Conservation (phyloP, 2,329 filamentous ascomycete species). For the Hortaea werneckii region DNA sequence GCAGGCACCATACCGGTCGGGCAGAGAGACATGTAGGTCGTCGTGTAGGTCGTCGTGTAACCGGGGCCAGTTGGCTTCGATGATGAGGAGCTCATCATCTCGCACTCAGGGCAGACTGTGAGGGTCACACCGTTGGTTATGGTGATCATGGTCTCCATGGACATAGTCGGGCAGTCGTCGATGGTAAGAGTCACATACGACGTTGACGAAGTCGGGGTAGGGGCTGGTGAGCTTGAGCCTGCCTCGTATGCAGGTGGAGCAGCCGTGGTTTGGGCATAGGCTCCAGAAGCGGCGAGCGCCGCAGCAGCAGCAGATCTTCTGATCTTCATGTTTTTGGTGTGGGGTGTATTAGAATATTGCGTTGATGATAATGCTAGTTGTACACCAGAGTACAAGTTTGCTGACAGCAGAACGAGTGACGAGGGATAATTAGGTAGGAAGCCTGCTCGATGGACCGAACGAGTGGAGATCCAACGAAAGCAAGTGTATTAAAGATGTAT, state of each 20-base stretch:
- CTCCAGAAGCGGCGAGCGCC: conserved; percentile 15
- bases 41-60: conserved; percentile 29
- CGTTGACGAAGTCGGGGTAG: conserved; percentile 8
- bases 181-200: conserved; percentile 25
- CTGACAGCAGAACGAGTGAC: conserved; percentile 4
- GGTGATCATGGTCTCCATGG: conserved; percentile 24
- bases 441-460: conserved; percentile 17
- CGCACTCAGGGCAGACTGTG: conserved; percentile 28
- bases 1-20: conserved; percentile 22
- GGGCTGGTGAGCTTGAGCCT: conserved; percentile 1
- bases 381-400: conserved; percentile 1
- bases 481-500: conserved; percentile 13
- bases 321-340: conserved; percentile 18
- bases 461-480: conserved; percentile 22
- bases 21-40: conserved; percentile 25
- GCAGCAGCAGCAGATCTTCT: conserved; percentile 13
- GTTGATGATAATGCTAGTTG: conserved; percentile 1
- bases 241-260: background rate
- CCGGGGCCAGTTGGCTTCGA: conserved; percentile 9
- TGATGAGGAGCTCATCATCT: conserved; percentile 3
- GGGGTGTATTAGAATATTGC: background rate
- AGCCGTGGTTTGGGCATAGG: conserved; percentile 14
- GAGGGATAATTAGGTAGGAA: background rate
- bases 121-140: conserved; percentile 26
- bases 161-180: conserved; percentile 22